Evolutionary conservation across 2,329 filamentous ascomycete genomes (phyloP).

Genomic region (Alternaria atra): DNA sequence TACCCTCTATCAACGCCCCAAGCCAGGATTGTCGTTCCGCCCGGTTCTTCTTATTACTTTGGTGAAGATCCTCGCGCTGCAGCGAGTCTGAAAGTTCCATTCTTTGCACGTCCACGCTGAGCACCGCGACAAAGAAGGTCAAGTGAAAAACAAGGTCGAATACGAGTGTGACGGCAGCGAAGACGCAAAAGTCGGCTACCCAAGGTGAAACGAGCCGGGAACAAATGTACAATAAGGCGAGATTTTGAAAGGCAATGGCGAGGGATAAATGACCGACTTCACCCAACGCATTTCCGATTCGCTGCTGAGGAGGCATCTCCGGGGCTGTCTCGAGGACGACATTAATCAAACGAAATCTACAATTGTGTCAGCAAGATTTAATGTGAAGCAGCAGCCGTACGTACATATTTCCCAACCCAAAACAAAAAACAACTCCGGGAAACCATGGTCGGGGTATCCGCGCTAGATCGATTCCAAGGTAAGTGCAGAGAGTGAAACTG

Average conservation of each 20-base stretch:
- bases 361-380: slow-evolving; percentile 16
- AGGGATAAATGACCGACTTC: slow-evolving; percentile 75
- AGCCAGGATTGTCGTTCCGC: slow-evolving; percentile 64
- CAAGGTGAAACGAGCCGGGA: slow-evolving; percentile 73
- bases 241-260: slow-evolving; percentile 73
- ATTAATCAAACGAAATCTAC: slow-evolving; percentile 75
- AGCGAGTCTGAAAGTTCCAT: slow-evolving; percentile 79
- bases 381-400: slow-evolving; percentile 18
- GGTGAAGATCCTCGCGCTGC: slow-evolving; percentile 52
- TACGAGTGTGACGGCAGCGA: slow-evolving; percentile 76
- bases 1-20: slow-evolving; percentile 70
- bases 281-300: slow-evolving; percentile 78
- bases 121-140: slow-evolving; percentile 80
- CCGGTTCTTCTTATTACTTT: slow-evolving; percentile 58
- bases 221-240: slow-evolving; percentile 71
- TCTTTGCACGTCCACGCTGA: slow-evolving; percentile 80
- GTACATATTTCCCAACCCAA: slow-evolving; percentile 78
- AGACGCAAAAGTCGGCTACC: slow-evolving; percentile 78
- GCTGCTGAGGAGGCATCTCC: slow-evolving; percentile 71
- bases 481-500: slow-evolving; percentile 80
- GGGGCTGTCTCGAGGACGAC: slow-evolving; percentile 76
- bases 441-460: slow-evolving; percentile 78
- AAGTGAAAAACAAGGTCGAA: slow-evolving; percentile 82
- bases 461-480: slow-evolving; percentile 78
- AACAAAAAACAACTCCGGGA: slow-evolving; percentile 77